Base-by-base conservation (phyloP, 78 protist genomes). In the Cavenderia fasciculata region DNA sequence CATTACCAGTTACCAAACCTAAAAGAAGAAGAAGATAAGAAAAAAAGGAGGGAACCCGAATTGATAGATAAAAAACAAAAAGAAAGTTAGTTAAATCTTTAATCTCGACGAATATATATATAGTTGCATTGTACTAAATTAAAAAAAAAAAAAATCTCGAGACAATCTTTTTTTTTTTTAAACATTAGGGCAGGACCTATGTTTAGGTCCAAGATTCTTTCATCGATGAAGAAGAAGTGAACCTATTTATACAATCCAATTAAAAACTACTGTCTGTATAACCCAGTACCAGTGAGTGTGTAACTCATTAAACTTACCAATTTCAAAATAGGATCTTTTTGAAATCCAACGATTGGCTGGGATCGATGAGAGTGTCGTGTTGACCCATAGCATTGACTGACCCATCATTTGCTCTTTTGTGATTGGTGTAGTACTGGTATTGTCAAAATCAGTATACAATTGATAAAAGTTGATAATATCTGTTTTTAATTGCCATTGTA, bases 261-360 rank as follows among this genome's bases (percentile, higher is more conserved):
- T n/a, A n/a, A n/a, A n/a, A n/a, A n/a, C n/a, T n/a, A n/a, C 6
- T 44, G 49, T 44, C 49, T 44, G 49, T 44, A 10, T 11, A 44
- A 11, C 49, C 10, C 7, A 4, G n/a, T 16, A 11, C 59, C 14
- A 52, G 12, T 52, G 14, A 52, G 12, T 52, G 4, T 16, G 59
- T 16, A 52, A n/a, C n/a, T 11, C 14, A 57, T 23, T 23, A 10
- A 27, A 57, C 25, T 10, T 57, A 40, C 72, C 47, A 41, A 44
- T 54, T 31, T 82, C 90, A n/a, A 49, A 38, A 57, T 82, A 82
- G 4, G 68, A 0, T 82, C 90, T 49, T 27, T 54, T 52, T 11
- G 90, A 76, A 29, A 82, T 68, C 49, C 74, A 82, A 56, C 57
- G 68, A 19, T 65, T 19, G 12, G 38, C 7, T 0, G 77, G 69